Evolutionary conservation across 2,329 filamentous ascomycete genomes (phyloP), one percentile per base, ranked within the genome.

Genomic region (Calonectria pseudoturangicola): DNA sequence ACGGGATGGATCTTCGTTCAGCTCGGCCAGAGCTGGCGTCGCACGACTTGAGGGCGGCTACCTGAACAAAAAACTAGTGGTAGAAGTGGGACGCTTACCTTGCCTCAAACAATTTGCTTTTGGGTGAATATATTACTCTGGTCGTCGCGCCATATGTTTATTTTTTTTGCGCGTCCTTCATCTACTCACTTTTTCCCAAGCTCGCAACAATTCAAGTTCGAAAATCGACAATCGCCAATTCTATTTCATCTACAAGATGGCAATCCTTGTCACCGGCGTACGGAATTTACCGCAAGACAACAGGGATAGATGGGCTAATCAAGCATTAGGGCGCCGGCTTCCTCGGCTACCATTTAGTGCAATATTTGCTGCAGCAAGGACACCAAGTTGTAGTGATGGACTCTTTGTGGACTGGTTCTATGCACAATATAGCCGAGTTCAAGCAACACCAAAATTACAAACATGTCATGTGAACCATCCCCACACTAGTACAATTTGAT

Each of bases 321-420:
- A 0, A 13, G 0, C 4, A 9, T 1, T 25, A 77, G 76, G 76
- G 76, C 2, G 76, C 76, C 1, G 76, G 76, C 0, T 77, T 77
- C 18, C 76, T 77, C 18, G 76, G 76, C 18, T 65, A 73, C 30
- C 74, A 76, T 8, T n/a, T 77, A 0, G 68, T 78, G 4, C 63
- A 77, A 21, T 50, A 75, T 4, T 41, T 77, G 0, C 74, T 77
- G 0, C 66, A 70, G 5, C 62, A 74, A 7, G 72, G 70, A 7
- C 68, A 75, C 3, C 63, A 75, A 36, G 74, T 77, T 1, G 73
- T 78, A 0, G 65, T 75, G 2, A 16, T 77, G 2, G 76, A 77
- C 10, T 77, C 76, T 1, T 10, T 77, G 21, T 77, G 76, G 76
- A 77, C 76, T 2, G 70, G 74, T n/a, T 77, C 70, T 2, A 63